Evolutionary conservation across 805 yeast species (phyloP).

Genomic region (Candida ovalis): DNA sequence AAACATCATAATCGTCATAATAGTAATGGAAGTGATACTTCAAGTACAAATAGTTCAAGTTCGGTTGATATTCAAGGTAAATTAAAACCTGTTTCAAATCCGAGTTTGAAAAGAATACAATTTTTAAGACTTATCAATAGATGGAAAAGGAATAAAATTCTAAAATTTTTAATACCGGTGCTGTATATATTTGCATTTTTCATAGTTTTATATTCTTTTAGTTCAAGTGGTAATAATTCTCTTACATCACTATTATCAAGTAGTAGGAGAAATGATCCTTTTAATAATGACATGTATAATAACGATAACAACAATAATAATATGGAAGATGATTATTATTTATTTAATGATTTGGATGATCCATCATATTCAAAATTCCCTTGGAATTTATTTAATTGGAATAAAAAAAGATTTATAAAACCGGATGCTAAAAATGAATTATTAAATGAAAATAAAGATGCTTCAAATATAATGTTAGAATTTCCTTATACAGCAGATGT

Average conservation of each 20-base stretch:
- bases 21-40: not conserved
- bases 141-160: slow-evolving; percentile 14
- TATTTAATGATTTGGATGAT: not conserved
- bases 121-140: slow-evolving; percentile 6
- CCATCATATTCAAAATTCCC: not conserved
- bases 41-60: not conserved
- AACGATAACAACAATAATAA: not conserved
- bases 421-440: slow-evolving; percentile 19
- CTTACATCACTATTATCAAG: not conserved
- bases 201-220: slow-evolving; percentile 9
- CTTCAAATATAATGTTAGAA: slow-evolving; percentile 9
- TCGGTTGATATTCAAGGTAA: slow-evolving; percentile 1
- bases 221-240: not conserved
- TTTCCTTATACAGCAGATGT: slow-evolving; percentile 32
- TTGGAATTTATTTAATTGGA: not conserved
- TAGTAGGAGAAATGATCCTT: not conserved
- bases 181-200: slow-evolving; percentile 16
- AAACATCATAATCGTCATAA: not conserved
- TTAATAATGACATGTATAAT: not conserved
- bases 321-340: not conserved
- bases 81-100: slow-evolving; percentile 1
- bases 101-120: not conserved
- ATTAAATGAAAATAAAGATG: slow-evolving; percentile 14
- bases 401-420: slow-evolving; percentile 3
- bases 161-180: slow-evolving; percentile 17